phyloP scores from a whole-genome alignment of 441 rosid genomes.

The Gossypium gossypioides region DNA sequence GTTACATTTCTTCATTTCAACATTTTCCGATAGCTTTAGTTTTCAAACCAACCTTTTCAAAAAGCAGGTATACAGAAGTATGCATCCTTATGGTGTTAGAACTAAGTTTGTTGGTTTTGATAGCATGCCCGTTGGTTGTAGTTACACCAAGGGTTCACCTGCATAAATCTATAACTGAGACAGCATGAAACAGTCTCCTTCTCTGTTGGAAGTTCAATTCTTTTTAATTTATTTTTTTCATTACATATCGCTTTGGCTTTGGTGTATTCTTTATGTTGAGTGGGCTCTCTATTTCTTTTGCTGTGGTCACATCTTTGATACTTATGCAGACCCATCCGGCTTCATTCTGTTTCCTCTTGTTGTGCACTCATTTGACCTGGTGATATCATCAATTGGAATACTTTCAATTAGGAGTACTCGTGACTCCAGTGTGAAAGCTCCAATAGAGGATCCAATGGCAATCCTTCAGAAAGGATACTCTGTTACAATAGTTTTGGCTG shows the following conservation, averaged over 20 bases:
- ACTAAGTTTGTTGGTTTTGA: not conserved
- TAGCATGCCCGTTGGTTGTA: not conserved
- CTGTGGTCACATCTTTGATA: slow-evolving; percentile 13
- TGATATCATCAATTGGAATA: slow-evolving; percentile 84
- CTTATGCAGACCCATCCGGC: slow-evolving; percentile 90
- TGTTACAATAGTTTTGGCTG: slow-evolving; percentile 72
- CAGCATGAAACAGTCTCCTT: not conserved
- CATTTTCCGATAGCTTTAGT: not conserved
- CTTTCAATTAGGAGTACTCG: slow-evolving; percentile 81
- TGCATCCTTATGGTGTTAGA: not conserved
- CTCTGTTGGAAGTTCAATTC: not conserved
- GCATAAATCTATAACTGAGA: not conserved
- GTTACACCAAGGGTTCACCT: not conserved
- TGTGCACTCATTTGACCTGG: slow-evolving; percentile 91
- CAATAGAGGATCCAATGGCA: slow-evolving; percentile 90
- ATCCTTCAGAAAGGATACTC: slow-evolving; percentile 98
- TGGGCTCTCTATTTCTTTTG: slow-evolving; percentile 5
- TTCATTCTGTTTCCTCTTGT: slow-evolving; percentile 96
- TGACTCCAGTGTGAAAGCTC: slow-evolving; percentile 59
- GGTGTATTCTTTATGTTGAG: not conserved
- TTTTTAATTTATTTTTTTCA: not conserved
- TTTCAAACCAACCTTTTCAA: not conserved
- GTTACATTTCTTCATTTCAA: not conserved
- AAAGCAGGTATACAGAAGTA: not conserved
- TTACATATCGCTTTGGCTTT: not conserved